phyloP scores from a whole-genome alignment of 148 eudicot species.

The Rhododendron simsii region DNA sequence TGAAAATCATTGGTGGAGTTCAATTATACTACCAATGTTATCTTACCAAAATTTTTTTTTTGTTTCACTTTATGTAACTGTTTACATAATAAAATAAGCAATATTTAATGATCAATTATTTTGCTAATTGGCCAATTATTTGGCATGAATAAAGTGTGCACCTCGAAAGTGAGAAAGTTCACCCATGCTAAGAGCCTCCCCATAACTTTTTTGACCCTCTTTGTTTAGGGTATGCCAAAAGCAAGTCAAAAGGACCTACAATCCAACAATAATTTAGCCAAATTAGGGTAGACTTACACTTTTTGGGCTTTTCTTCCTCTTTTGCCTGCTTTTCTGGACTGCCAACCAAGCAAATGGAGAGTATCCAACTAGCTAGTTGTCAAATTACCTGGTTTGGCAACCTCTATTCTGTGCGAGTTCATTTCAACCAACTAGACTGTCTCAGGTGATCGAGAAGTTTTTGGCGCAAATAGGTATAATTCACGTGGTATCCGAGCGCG shows the following conservation, averaged over 20 bases:
- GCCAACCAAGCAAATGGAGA: neutral
- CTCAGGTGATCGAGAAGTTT: no score
- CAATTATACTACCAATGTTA: neutral
- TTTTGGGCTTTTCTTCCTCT: neutral
- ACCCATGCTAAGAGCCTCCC: conserved; percentile 2
- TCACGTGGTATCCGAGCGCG: no score
- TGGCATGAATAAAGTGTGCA: neutral
- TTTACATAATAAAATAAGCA: neutral
- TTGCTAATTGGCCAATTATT: neutral
- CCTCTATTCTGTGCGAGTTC: neutral
- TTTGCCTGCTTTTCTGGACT: neutral
- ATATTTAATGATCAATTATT: neutral
- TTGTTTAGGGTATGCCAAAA: conserved; percentile 5
- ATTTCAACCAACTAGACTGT: neutral
- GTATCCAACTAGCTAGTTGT: neutral
- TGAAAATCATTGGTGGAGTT: neutral
- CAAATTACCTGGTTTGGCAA: neutral
- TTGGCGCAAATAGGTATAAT: no score
- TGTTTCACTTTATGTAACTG: neutral
- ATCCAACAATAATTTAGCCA: neutral
- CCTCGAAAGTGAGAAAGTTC: neutral
- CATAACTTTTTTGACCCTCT: neutral
- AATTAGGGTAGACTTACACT: neutral
- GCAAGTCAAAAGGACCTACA: conserved; percentile 1
- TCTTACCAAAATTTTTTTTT: neutral